Evolutionary conservation across 176 grass and related monocot genomes (phyloP).

Genomic region (Carex myosuroides): DNA sequence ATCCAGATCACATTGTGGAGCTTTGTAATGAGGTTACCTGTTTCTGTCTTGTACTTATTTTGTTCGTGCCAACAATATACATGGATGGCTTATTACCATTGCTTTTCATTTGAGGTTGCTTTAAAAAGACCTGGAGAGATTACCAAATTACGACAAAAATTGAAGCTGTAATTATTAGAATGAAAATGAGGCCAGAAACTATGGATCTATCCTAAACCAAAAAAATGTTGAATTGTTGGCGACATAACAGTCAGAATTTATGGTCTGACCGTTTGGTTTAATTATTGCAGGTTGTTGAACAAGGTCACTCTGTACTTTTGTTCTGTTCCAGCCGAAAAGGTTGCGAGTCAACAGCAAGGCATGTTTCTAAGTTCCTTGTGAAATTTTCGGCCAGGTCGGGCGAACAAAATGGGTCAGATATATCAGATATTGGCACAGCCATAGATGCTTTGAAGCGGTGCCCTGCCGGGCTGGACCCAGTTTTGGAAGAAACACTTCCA

Average conservation of each 20-base stretch:
- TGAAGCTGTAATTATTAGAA: not conserved
- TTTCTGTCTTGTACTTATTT: not conserved
- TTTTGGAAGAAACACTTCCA: slow-evolving; percentile 84
- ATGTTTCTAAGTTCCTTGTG: slow-evolving; percentile 76
- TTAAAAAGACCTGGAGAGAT: not conserved
- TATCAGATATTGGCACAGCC: slow-evolving; percentile 55
- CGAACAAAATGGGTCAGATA: slow-evolving; percentile 40
- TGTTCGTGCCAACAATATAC: not conserved
- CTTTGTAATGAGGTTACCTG: slow-evolving; percentile 73
- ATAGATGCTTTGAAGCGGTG: slow-evolving; percentile 75
- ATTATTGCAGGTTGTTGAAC: slow-evolving; percentile 60
- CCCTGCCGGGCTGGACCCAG: slow-evolving; percentile 78
- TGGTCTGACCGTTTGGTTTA: not conserved
- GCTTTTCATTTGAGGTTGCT: not conserved
- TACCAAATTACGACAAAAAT: not conserved
- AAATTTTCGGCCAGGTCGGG: slow-evolving; percentile 33
- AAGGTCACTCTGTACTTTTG: slow-evolving; percentile 94
- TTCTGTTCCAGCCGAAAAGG: slow-evolving; percentile 98
- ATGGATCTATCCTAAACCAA: too few species aligned
- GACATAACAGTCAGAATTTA: not conserved
- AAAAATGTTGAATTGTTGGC: slow-evolving; percentile 12
- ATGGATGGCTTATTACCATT: not conserved
- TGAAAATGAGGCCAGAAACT: too few species aligned
- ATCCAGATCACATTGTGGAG: slow-evolving; percentile 94
- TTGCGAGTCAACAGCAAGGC: slow-evolving; percentile 87